Base-by-base conservation (phyloP, 108 stramenopile species). In the Nannochloropsis granulata region DNA sequence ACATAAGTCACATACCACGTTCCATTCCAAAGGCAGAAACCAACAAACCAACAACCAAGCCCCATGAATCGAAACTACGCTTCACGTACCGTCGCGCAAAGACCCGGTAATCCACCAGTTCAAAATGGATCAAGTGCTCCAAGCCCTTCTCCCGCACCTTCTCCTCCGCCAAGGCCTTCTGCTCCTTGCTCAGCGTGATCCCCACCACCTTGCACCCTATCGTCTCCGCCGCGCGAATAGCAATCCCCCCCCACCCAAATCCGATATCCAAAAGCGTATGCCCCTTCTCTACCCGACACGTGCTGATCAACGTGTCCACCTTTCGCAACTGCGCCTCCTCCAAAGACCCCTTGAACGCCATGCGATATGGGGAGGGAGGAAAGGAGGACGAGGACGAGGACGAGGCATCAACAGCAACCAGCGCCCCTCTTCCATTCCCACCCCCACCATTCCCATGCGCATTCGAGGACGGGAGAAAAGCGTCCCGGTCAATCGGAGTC, bases 301-400 rank as follows among this genome's bases (percentile, higher is more conserved):
- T 92, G 82, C 81, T 93, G 44, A 95, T 88, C 16, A 97, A 87
- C 21, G 93, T 93, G 84, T 98, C 98, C 1, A 97, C 89, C 87
- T 98, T 98, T n/a, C 96, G 90, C 89, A 94, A 91, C 83, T 98
- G 97, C 0, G 98, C 98, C 84, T 95, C 93, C 85, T 95, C 95
- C 13, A 98, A 90, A 16, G 83, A 43, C 21, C 84, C 81, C 85
- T 92, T 44, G 13, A 86, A 43, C 12, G 78, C 81, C n/a, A 86
- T 45, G 24, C 78, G 45, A 43, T 45, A 43, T 11, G 81, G 25
- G n/a, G 85, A 80, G 24, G 81, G 44, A 21, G 45, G 34, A 46
- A 56, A 83, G 14, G 45, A 23, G 45, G 9, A 83, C 42, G 13
- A n/a, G 13, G 42, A 81, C 34, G 43, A 81, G 12, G 19, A 81